phyloP scores from a whole-genome alignment of 176 grass and related monocot species.

The Aegilops speltoides region DNA sequence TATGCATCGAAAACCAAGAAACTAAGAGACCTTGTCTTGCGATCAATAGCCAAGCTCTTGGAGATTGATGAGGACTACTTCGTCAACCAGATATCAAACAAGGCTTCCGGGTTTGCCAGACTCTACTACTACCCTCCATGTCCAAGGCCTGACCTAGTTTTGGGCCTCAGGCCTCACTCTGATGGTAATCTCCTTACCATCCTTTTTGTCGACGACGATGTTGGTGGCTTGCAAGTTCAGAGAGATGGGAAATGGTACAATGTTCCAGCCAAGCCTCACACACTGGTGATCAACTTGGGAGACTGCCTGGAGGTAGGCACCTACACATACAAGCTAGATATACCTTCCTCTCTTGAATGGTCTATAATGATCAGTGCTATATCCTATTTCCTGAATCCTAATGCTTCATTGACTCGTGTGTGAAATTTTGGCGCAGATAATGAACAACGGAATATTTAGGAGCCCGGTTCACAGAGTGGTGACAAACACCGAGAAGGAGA shows the following conservation, averaged over 20 bases:
- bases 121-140: background rate
- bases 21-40: background rate
- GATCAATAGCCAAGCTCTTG: background rate
- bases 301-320: background rate
- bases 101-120: background rate
- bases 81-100: background rate
- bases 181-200: background rate
- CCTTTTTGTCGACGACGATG: background rate
- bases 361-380: background rate
- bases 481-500: slow-evolving; percentile 32
- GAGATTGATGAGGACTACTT: background rate
- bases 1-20: background rate
- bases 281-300: background rate
- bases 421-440: slow-evolving; percentile 33
- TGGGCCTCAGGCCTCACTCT: background rate
- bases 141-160: background rate
- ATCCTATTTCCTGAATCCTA: background rate
- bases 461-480: slow-evolving; percentile 46
- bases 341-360: too few relatives aligned
- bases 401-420: background rate
- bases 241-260: background rate
- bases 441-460: slow-evolving; percentile 51
- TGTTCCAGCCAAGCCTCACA: background rate
- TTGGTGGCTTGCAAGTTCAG: background rate
- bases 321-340: background rate